Percentiles rank a stretch among this genome's conserved stretches.
Conservation (phyloP, 2,329 filamentous ascomycete genomes). For the Fusarium mundagurra region DNA sequence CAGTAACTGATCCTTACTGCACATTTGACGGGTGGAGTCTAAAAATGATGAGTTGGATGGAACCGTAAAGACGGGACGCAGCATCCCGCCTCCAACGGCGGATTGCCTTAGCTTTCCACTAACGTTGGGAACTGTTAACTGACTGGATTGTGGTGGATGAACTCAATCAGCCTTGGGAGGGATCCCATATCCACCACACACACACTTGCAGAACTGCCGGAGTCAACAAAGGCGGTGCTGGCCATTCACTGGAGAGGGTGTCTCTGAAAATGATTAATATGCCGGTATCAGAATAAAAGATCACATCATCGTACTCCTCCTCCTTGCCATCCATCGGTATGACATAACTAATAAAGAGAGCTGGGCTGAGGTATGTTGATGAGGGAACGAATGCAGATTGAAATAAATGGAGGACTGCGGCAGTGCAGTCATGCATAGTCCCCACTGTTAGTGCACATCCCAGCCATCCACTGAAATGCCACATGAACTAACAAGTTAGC, state of each 20-base stretch:
- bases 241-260: background rate
- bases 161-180: slow-evolving; percentile 35
- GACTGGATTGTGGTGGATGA: slow-evolving; percentile 9
- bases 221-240: background rate
- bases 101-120: slow-evolving; percentile 9
- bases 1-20: background rate
- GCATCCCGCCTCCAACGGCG: slow-evolving; percentile 21
- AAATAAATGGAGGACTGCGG: slow-evolving; percentile 8
- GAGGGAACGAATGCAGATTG: slow-evolving; percentile 5
- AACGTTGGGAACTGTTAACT: background rate
- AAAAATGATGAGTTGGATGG: background rate
- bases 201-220: slow-evolving; percentile 22
- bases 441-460: slow-evolving; percentile 9
- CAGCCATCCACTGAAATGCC: background rate
- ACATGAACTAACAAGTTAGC: background rate
- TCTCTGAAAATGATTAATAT: background rate
- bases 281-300: background rate
- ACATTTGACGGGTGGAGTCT: slow-evolving; percentile 14
- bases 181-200: slow-evolving; percentile 14
- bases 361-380: slow-evolving; percentile 17
- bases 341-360: slow-evolving; percentile 1
- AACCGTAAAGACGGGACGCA: slow-evolving; percentile 28
- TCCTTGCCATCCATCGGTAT: slow-evolving; percentile 2
- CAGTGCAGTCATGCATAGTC: slow-evolving; percentile 24
- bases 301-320: background rate